These are phyloP conservation scores for Pseudogymnoascus sp. DNA, from an alignment of 2,329 filamentous ascomycete species.

Conservation along the genomic window DNA sequence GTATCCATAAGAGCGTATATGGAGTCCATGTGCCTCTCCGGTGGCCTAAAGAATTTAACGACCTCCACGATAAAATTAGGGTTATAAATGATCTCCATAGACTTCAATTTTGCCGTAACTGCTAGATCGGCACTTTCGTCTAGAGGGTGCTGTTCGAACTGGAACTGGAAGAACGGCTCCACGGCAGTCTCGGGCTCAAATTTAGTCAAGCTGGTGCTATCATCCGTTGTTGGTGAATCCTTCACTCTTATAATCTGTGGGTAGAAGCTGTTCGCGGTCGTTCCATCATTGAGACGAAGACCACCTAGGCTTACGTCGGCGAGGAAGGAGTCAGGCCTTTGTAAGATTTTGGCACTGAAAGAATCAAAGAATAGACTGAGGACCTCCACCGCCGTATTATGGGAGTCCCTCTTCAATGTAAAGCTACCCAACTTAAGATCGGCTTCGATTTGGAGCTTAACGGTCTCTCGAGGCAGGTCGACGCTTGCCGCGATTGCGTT, in stretches of 20 bases:
- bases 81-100: constrained; percentile 96
- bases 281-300: constrained; percentile 90
- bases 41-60: constrained; percentile 91
- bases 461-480: constrained; percentile 79
- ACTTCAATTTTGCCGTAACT: constrained; percentile 83
- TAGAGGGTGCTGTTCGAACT: constrained; percentile 90
- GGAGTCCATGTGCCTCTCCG: constrained; percentile 96
- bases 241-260: constrained; percentile 96
- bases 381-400: constrained; percentile 70
- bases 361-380: constrained; percentile 89
- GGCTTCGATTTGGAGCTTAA: constrained; percentile 88
- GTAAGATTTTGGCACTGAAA: constrained; percentile 82
- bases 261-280: constrained; percentile 81
- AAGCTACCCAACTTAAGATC: constrained; percentile 95
- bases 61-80: constrained; percentile 86
- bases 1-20: constrained; percentile 93
- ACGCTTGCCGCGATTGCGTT: constrained; percentile 78
- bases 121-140: constrained; percentile 88
- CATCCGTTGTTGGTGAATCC: constrained; percentile 54
- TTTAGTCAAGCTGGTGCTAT: constrained; percentile 32
- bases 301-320: constrained; percentile 86
- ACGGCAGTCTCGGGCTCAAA: constrained; percentile 35
- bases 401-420: constrained; percentile 77
- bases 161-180: constrained; percentile 84
- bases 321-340: constrained; percentile 84